Conservation (phyloP, 164 flowering plant species). For the Echeveria elegans region DNA sequence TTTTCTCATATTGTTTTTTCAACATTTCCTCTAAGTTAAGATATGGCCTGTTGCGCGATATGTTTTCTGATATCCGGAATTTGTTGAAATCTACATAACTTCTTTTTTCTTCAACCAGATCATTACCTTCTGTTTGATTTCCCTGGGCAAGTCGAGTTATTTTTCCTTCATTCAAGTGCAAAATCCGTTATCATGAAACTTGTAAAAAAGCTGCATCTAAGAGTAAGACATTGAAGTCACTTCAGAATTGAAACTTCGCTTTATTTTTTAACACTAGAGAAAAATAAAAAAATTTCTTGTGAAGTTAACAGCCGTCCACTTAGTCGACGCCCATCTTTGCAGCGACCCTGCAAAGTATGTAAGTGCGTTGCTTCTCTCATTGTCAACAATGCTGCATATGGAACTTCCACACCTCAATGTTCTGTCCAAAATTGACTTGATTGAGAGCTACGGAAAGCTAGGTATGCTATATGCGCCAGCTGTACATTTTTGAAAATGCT, state of each 20-base stretch:
- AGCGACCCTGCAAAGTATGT: slow-evolving; percentile 92
- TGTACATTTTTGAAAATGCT: not conserved
- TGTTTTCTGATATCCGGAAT: not conserved
- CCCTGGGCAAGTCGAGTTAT: slow-evolving; percentile 94
- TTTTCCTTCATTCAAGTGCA: slow-evolving; percentile 84
- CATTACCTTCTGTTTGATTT: slow-evolving; percentile 93
- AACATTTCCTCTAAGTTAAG: not conserved
- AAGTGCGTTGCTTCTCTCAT: slow-evolving; percentile 84
- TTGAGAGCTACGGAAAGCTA: slow-evolving; percentile 88
- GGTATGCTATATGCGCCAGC: slow-evolving; percentile 27
- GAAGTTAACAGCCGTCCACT: slow-evolving; percentile 86
- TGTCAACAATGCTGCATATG: slow-evolving; percentile 87
- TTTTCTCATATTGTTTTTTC: not conserved
- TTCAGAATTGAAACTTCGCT: not conserved
- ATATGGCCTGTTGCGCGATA: not conserved
- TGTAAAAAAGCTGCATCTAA: slow-evolving; percentile 62
- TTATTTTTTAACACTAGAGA: not conserved
- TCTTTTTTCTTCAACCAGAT: slow-evolving; percentile 43
- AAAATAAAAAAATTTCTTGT: slow-evolving; percentile 15
- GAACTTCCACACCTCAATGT: slow-evolving; percentile 95
- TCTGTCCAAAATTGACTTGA: slow-evolving; percentile 89
- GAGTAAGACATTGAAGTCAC: slow-evolving; percentile 36
- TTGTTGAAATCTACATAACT: not conserved
- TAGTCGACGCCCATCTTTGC: slow-evolving; percentile 93
- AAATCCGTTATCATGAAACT: slow-evolving; percentile 68